Evolutionary conservation across 2,329 filamentous ascomycete species (phyloP), one percentile per base, ranked within the genome.

Genomic region (Aureobasidium uvarum): DNA sequence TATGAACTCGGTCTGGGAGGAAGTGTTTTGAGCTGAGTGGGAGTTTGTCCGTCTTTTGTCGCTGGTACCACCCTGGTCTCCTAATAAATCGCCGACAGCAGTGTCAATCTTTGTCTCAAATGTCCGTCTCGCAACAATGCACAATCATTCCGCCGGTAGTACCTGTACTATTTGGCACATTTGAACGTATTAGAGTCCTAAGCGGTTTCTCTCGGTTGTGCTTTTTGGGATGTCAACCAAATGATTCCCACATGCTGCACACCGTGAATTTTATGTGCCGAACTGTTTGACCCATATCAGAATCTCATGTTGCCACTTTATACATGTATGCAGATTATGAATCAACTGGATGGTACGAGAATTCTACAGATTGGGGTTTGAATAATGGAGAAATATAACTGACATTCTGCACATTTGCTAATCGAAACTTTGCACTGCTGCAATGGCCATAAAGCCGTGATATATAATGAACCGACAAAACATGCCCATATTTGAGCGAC

Each of bases 401-500:
- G 25, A 7, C 23, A 50, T 28, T 50, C n/a, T 41, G 36, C 20
- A 41, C 18, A 36, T 41, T 56, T 41, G 36, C 36, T 56, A 20
- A 28, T 56, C 14, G 23, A 13, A 18, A 41, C 36, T 33, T 38
- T 23, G 33, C 11, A 18, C n/a, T 20, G 33, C n/a, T 38, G n/a
- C 6, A 23, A 23, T 11, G 23, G 14, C 23, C 3, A 14, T 23
- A 41, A 14, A 56, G 52, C 52, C 52, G 28, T 51, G 48, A 51
- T 51, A 51, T 51, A 51, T 51, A 33, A 10, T n/a, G 38, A 38
- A 38, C n/a, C 25, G 56, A 60, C 20, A 33, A 46, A 36, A 48
- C 18, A 28, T 45, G 25, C 14, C 11, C 38, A 10, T 31, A 50
- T 25, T 13, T 18, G 45, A 48, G 45, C 14, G 23, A 48, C 25